phyloP scores from a whole-genome alignment of 164 flowering plant genomes.

The Chimonanthus praecox region DNA sequence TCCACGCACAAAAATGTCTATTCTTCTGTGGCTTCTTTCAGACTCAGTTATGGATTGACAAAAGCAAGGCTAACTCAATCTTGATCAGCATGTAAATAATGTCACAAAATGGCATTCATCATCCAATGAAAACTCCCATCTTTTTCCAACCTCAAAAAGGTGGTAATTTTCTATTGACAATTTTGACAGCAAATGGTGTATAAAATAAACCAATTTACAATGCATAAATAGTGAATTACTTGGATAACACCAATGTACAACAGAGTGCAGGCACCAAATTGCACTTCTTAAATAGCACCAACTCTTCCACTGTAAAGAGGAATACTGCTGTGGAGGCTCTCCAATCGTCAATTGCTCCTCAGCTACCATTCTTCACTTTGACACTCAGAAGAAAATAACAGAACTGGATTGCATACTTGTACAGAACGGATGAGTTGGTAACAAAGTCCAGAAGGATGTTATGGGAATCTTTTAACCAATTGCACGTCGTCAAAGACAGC shows the following conservation, averaged over 20 bases:
- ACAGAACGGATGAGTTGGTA: neutral
- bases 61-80: too few relatives aligned
- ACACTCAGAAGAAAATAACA: neutral
- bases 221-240: conserved; percentile 1
- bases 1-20: too few relatives aligned
- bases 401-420: neutral
- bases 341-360: neutral
- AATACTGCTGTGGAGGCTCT: neutral
- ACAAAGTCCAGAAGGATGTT: neutral
- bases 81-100: too few relatives aligned
- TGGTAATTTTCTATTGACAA: neutral
- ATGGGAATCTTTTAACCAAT: neutral
- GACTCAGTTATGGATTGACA: too few relatives aligned
- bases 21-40: too few relatives aligned
- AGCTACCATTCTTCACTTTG: neutral
- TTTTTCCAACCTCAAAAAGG: neutral
- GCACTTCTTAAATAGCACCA: conserved; percentile 1
- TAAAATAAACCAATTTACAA: conserved; percentile 7
- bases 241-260: conserved; percentile 8
- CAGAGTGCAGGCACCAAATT: neutral
- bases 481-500: neutral
- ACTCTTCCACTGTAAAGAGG: neutral
- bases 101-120: too few relatives aligned
- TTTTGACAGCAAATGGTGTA: neutral
- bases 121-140: too few relatives aligned